Evolutionary conservation across 139 green algal genomes (phyloP), one percentile per base, ranked within the genome.

Genomic region (Zygnema circumcarinatum): DNA sequence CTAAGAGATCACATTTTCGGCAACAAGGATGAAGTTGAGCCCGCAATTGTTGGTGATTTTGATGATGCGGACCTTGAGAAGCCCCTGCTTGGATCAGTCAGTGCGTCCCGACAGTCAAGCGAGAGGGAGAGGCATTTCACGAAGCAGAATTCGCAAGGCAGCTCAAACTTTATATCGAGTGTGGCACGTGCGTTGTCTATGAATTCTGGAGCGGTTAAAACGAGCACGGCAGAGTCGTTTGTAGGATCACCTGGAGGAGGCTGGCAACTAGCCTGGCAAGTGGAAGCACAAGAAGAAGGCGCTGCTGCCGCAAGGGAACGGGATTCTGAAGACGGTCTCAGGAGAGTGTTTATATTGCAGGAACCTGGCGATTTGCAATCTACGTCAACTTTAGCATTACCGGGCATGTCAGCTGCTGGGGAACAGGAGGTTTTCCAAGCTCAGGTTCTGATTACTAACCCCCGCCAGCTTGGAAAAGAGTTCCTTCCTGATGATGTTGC

Each of bases 251-350:
- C 41, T 36, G 76, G 36, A n/a, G 76, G 76, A 2, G 76, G 76
- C 2, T 84, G 76, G 76, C 76, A 84, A 29, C 36, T 84, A 29
- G 41, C 41, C 33, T 84, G 76, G 76, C 76, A 84, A 67, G 76
- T 84, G 29, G 76, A 84, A 36, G 76, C 32, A 16, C 38, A 31
- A 36, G 39, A 11, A 25, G 67, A 32, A 35, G 33, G 67, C 2
- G 76, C 38, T 36, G 69, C 69, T 39, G 69, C 7, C 35, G 69
- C 69, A 25, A 41, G 16, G 7, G 16, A 39, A 3, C 3, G 69
- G 16, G 38, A 84, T 16, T 33, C 36, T n/a, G 76, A 67, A 20
- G 76, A 67, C 31, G 76, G 41, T 35, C 29, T 84, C 47, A 84
- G 7, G 76, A 62, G 76, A 36, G 76, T 84, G 22, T 84, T 74